Conservation (phyloP, 768 basidiomycete species). For the Leccinum longicurvipes region DNA sequence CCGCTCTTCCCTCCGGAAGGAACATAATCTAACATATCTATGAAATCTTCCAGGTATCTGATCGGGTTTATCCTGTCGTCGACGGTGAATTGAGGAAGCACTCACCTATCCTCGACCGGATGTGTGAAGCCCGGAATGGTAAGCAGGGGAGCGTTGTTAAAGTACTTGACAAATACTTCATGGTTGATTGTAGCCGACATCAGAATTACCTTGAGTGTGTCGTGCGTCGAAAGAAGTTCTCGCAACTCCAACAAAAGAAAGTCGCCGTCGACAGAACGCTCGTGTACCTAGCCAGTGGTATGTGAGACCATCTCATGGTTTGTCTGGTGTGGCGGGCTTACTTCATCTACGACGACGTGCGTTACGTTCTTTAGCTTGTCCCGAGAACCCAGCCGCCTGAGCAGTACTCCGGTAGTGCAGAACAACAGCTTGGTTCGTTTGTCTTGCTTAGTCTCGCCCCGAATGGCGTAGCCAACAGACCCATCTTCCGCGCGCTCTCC, state of each 20-base stretch:
- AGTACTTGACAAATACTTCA: conserved; percentile 79
- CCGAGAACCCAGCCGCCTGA: conserved; percentile 71
- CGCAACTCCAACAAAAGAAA: conserved; percentile 82
- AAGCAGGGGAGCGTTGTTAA: conserved; percentile 74
- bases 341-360: conserved; percentile 91
- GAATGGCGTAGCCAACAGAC: conserved; percentile 83
- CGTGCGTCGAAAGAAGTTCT: conserved; percentile 63
- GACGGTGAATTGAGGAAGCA: conserved; percentile 1
- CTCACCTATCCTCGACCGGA: conserved; percentile 73
- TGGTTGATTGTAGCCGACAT: conserved; percentile 98
- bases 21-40: conserved; percentile 55
- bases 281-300: conserved; percentile 62
- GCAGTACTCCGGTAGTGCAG: conserved; percentile 92
- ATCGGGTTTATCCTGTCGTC: not conserved
- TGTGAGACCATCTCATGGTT: not conserved
- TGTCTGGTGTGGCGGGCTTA: conserved; percentile 27
- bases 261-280: conserved; percentile 89
- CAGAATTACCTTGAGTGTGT: conserved; percentile 71
- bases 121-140: conserved; percentile 81
- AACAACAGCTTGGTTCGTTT: conserved; percentile 75
- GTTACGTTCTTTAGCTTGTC: conserved; percentile 69
- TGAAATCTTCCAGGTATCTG: conserved; percentile 82
- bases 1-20: conserved; percentile 40
- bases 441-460: conserved; percentile 75
- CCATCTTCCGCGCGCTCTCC: conserved; percentile 74